Conservation (phyloP, 768 basidiomycete species). For the Lentinula boryana region DNA sequence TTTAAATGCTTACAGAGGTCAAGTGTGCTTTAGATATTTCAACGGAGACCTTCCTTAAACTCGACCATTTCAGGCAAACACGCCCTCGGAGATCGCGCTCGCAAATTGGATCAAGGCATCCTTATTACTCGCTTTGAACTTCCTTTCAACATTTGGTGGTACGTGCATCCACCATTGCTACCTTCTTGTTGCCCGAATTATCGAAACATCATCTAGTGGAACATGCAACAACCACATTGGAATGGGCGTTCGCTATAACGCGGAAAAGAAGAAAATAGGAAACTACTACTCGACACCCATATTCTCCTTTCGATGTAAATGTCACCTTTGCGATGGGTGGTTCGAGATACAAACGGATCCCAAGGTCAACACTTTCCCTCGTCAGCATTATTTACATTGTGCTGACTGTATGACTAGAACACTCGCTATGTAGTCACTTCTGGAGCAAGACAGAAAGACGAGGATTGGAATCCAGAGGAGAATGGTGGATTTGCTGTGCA, state of each 20-base stretch:
- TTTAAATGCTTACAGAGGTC: slow-evolving; percentile 55
- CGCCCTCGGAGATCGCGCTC: slow-evolving; percentile 87
- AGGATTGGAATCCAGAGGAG: slow-evolving; percentile 96
- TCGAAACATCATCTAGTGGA: slow-evolving; percentile 43
- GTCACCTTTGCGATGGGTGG: slow-evolving; percentile 94
- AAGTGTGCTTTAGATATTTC: background rate
- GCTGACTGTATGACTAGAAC: slow-evolving; percentile 48
- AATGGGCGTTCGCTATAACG: slow-evolving; percentile 99
- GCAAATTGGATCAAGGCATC: slow-evolving; percentile 95
- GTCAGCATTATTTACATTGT: background rate
- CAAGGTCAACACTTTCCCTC: slow-evolving; percentile 45
- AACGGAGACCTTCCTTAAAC: slow-evolving; percentile 5
- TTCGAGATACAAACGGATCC: slow-evolving; percentile 98
- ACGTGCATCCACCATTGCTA: slow-evolving; percentile 19
- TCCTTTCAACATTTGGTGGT: slow-evolving; percentile 98
- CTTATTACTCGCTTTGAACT: slow-evolving; percentile 94
- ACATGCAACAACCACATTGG: slow-evolving; percentile 96
- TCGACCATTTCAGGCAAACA: slow-evolving; percentile 65
- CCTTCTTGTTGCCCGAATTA: background rate
- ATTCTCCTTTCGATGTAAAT: slow-evolving; percentile 95
- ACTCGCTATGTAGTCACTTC: slow-evolving; percentile 90
- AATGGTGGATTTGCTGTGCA: slow-evolving; percentile 90
- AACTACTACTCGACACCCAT: slow-evolving; percentile 94
- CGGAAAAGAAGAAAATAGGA: slow-evolving; percentile 96
- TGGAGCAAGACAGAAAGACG: slow-evolving; percentile 91